Evolutionary conservation across 495 filamentous ascomycete species (phyloP).

Genomic region (Penicillium cataractarum): DNA sequence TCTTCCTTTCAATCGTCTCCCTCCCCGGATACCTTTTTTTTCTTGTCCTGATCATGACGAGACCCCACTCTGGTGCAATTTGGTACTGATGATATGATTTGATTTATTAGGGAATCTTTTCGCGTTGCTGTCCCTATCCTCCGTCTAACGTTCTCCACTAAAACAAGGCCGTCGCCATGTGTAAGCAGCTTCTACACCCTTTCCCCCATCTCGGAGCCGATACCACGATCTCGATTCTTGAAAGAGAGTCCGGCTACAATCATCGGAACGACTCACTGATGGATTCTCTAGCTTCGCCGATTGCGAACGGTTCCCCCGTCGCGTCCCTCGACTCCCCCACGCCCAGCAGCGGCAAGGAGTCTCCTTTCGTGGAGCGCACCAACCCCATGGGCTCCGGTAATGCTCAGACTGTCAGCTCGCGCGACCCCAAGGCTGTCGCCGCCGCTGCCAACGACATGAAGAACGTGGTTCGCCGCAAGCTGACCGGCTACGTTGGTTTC

Average conservation of each 20-base stretch:
- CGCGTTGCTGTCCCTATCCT: conserved; percentile 7
- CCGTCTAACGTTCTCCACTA: conserved; percentile 9
- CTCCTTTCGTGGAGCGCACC: conserved; percentile 62
- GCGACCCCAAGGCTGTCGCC: conserved; percentile 81
- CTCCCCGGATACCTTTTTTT: conserved; percentile 16
- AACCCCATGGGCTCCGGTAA: conserved; percentile 63
- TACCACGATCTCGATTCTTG: conserved; percentile 13
- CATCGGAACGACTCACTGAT: conserved; percentile 35
- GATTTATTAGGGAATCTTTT: conserved; percentile 39
- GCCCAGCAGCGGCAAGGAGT: conserved; percentile 54
- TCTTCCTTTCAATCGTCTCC: conserved; percentile 15
- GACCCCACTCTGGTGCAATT: conserved; percentile 1
- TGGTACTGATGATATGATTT: not conserved
- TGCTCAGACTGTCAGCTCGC: conserved; percentile 72
- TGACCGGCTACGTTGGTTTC: conserved; percentile 98
- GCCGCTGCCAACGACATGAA: conserved; percentile 83
- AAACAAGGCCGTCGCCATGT: conserved; percentile 42
- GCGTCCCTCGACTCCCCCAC: conserved; percentile 40
- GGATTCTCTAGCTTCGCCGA: conserved; percentile 41
- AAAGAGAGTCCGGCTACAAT: not conserved
- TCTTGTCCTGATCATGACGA: conserved; percentile 8
- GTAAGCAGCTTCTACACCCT: conserved; percentile 36
- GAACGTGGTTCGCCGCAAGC: conserved; percentile 97
- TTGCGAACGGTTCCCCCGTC: conserved; percentile 44
- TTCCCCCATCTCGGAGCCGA: not conserved